Conservation (phyloP, 371 early-diverging fungal genomes). For the Rhizomucor miehei region DNA sequence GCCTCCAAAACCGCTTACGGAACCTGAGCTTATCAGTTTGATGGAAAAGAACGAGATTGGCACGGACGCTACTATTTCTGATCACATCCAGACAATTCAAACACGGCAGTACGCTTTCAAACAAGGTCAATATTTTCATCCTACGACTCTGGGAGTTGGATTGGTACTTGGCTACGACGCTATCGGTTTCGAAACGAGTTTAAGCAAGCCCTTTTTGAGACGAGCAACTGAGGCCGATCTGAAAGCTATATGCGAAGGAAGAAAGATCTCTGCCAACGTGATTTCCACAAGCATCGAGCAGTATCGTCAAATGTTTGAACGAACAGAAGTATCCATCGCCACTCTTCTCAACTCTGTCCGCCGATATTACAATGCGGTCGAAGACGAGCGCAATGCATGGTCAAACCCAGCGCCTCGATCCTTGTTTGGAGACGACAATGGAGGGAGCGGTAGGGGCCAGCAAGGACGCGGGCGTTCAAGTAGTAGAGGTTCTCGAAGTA, state of each 20-base stretch:
- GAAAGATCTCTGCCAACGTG: constrained; percentile 55
- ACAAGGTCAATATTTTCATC: constrained; percentile 65
- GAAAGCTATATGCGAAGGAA: constrained; percentile 67
- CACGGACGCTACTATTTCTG: constrained; percentile 99
- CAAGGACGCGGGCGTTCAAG: constrained; percentile 3
- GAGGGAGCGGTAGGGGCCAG: not conserved
- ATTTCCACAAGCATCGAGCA: constrained; percentile 51
- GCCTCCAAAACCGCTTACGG: constrained; percentile 85
- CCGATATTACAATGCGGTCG: constrained; percentile 28
- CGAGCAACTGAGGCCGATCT: constrained; percentile 64
- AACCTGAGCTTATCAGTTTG: constrained; percentile 90
- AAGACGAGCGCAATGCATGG: constrained; percentile 11
- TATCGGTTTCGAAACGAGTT: constrained; percentile 79
- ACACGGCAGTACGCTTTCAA: constrained; percentile 90
- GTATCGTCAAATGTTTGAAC: constrained; percentile 66
- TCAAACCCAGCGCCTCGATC: not conserved
- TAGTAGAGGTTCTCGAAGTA: constrained; percentile 4
- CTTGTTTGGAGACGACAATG: constrained; percentile 1
- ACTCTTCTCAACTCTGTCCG: constrained; percentile 47
- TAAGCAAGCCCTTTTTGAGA: constrained; percentile 84
- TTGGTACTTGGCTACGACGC: constrained; percentile 91
- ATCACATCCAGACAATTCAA: constrained; percentile 97
- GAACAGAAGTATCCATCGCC: constrained; percentile 35
- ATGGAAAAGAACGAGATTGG: constrained; percentile 99
- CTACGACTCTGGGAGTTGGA: constrained; percentile 91